These are phyloP conservation scores for Alloteropsis semialata DNA, from an alignment of 176 grass and related monocot species.

Conservation along the genomic window DNA sequence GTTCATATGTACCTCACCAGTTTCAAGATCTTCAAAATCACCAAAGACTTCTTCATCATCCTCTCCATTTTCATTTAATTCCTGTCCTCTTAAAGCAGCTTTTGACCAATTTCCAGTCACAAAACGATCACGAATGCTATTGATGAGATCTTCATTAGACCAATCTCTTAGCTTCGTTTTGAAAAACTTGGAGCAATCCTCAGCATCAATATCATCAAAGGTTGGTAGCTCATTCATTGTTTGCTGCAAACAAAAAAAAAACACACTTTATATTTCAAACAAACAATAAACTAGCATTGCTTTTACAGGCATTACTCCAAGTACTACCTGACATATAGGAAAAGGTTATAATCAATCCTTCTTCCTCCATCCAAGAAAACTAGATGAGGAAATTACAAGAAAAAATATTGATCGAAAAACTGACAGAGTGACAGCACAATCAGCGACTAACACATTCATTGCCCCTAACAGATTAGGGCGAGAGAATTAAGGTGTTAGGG, in stretches of 20 bases:
- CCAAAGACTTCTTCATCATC: slow-evolving; percentile 69
- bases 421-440: not conserved
- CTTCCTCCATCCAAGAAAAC: not conserved
- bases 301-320: not conserved
- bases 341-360: not conserved
- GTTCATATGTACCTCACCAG: slow-evolving; percentile 64
- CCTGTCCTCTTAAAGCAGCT: slow-evolving; percentile 70
- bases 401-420: not conserved
- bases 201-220: slow-evolving; percentile 56
- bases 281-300: slow-evolving; percentile 10
- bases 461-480: not conserved
- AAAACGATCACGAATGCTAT: slow-evolving; percentile 76
- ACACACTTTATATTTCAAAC: slow-evolving; percentile 3
- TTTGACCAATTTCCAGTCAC: slow-evolving; percentile 98
- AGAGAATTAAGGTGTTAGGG: not conserved
- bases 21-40: slow-evolving; percentile 97
- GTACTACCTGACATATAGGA: not conserved
- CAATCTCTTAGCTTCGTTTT: slow-evolving; percentile 69
- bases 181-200: slow-evolving; percentile 86
- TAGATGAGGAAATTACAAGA: not conserved
- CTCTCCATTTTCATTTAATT: slow-evolving; percentile 46
- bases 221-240: slow-evolving; percentile 47
- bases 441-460: slow-evolving; percentile 12
- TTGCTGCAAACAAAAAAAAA: slow-evolving; percentile 46
- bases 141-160: slow-evolving; percentile 69